Evolutionary conservation across 176 grass and related monocot species (phyloP), one percentile per base, ranked within the genome.

Genomic region (Raddia distichophylla): DNA sequence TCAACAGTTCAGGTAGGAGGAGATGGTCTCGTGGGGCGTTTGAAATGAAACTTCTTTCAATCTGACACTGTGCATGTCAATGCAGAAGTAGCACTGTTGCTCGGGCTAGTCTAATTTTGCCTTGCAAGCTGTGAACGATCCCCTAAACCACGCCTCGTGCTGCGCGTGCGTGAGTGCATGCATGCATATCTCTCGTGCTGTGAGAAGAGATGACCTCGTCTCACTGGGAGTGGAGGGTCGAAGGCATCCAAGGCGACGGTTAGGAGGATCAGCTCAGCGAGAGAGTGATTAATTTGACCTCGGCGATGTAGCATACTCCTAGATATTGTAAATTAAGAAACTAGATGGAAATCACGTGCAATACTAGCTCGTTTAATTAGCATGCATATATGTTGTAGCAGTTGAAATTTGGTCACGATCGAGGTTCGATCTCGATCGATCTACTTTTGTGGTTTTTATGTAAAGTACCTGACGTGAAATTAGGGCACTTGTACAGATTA

Each of bases 91-190:
- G 37, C 37, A 40, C 37, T 40, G 37, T 74, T n/a, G 51, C 52
- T 71, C 33, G 27, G 32, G 16, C 55, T 40, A 35, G 14, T 40
- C 20, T 73, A 37, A 0, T 32, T 12, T 11, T 15, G 64, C 54
- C 47, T 60, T 57, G 72, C 57, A 77, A 55, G 82, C 84, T 86
- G 90, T 40, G 37, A 40, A 1, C 37, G 37, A 40, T 58, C 53
- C 83, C 83, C n/a, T 71, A 83, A 89, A 83, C 59, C 76, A 79
- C 75, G 82, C 78, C 82, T 92, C 78, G 90, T 76, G 63, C 33
- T 17, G 69, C 78, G 80, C 72, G 61, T 50, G 35, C 20, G 6
- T 40, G 37, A 0, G 4, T 40, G 37, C 37, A 40, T 40, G 37
- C 37, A 40, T 40, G 37, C 37, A 40, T 40, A 40, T 40, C 37